A percentile compares a stretch with the other conserved stretches of the same genome.
Evolutionary conservation across 768 basidiomycete species (phyloP).

Genomic region (Phlebiopsis gigantea): DNA sequence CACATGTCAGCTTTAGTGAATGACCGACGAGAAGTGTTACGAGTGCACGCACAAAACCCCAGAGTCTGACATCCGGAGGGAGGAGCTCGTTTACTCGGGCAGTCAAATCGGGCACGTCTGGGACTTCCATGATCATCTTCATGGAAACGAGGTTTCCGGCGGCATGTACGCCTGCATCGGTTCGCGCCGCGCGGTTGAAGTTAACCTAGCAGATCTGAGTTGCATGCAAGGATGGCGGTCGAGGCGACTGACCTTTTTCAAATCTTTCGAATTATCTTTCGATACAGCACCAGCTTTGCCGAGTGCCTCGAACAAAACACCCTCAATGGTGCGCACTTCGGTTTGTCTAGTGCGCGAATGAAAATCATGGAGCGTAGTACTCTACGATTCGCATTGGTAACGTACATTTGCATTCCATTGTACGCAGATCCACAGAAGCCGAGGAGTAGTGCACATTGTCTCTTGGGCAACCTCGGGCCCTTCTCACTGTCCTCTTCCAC

Average conservation of each 20-base stretch:
- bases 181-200: conserved; percentile 85
- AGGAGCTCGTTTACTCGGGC: conserved; percentile 77
- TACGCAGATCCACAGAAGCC: conserved; percentile 93
- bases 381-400: conserved; percentile 9
- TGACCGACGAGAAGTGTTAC: not conserved
- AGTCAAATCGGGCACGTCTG: conserved; percentile 66
- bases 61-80: conserved; percentile 90
- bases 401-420: conserved; percentile 96
- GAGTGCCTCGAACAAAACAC: conserved; percentile 80
- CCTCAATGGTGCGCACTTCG: conserved; percentile 78
- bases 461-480: conserved; percentile 68
- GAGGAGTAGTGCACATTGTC: conserved; percentile 76
- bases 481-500: conserved; percentile 27
- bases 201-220: conserved; percentile 49
- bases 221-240: not conserved
- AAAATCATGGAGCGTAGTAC: not conserved
- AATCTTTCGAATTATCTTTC: conserved; percentile 87
- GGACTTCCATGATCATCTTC: conserved; percentile 79
- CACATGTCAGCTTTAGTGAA: not conserved
- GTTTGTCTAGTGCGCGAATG: conserved; percentile 38
- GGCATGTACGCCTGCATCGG: conserved; percentile 96
- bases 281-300: conserved; percentile 92
- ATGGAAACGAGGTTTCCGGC: conserved; percentile 91
- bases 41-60: conserved; percentile 65
- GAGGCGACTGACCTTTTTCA: conserved; percentile 59